Evolutionary conservation across 495 filamentous ascomycete genomes (phyloP).

Genomic region (Parmelia sp.): DNA sequence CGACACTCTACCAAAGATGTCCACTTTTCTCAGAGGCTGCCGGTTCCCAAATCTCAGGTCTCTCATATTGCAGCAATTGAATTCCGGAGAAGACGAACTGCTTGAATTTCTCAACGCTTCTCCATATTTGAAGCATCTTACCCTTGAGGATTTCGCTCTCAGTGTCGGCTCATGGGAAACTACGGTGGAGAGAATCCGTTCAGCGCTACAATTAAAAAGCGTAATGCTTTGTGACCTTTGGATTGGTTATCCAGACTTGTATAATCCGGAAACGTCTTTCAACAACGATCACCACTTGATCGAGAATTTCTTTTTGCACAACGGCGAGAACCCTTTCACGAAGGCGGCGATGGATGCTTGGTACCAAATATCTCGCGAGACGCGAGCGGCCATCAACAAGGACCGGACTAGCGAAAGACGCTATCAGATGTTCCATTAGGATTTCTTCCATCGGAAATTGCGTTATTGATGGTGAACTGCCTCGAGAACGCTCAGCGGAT

Average conservation of each 20-base stretch:
- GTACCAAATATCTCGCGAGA: no score
- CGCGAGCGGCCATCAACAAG: no score
- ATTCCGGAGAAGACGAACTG: background rate
- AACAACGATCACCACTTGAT: background rate
- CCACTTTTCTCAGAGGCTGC: background rate
- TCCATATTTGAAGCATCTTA: background rate
- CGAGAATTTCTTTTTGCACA: background rate
- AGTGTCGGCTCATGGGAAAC: background rate
- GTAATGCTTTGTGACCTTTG: no score
- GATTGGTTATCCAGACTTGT: no score
- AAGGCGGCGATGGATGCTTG: no score
- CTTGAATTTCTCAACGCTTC: background rate
- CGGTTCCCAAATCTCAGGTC: background rate
- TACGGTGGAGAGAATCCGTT: accelerated
- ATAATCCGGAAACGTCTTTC: background rate
- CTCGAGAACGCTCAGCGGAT: no score
- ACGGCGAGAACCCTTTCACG: background rate
- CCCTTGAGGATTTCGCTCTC: background rate
- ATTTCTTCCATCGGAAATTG: no score
- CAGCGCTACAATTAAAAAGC: no score
- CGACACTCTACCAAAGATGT: no score
- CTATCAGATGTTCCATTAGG: no score
- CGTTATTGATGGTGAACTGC: no score
- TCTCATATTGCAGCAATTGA: background rate
- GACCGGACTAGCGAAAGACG: no score